Conservation (phyloP, 2,329 filamentous ascomycete genomes). For the Fusarium dlaminii region DNA sequence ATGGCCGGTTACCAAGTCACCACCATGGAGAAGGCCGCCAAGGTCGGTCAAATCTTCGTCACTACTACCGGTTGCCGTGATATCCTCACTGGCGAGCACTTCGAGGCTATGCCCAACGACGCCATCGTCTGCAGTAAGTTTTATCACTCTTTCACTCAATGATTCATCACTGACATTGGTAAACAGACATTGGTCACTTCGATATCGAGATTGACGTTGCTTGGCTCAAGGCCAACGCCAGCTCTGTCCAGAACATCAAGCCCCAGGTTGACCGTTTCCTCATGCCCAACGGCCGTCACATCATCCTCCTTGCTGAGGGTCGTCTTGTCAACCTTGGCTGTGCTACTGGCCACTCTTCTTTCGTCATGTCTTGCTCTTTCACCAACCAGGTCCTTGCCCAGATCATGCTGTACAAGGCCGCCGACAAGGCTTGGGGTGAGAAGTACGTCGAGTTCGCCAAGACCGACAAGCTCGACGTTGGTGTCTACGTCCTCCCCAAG, state of each 20-base stretch:
- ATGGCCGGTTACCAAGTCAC: slow-evolving; percentile 97
- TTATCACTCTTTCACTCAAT: background rate
- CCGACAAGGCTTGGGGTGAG: slow-evolving; percentile 85
- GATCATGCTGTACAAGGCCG: slow-evolving; percentile 96
- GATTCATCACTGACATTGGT: background rate
- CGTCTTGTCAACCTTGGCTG: slow-evolving; percentile 99
- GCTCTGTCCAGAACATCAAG: slow-evolving; percentile 98
- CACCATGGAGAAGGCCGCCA: slow-evolving; percentile 96
- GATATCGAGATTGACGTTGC: slow-evolving; percentile 99
- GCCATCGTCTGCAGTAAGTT: slow-evolving; percentile 94
- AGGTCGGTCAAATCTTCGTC: slow-evolving; percentile 95
- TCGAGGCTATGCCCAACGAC: slow-evolving; percentile 95
- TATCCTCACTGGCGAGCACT: slow-evolving; percentile 91
- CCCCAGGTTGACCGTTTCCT: slow-evolving; percentile 98
- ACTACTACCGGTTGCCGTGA: slow-evolving; percentile 99
- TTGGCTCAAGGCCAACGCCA: slow-evolving; percentile 97
- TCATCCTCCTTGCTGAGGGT: slow-evolving; percentile 98
- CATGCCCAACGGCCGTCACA: slow-evolving; percentile 92
- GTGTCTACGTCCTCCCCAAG: slow-evolving; percentile 96
- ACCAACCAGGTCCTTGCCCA: slow-evolving; percentile 99
- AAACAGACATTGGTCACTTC: slow-evolving; percentile 93
- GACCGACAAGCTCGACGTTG: slow-evolving; percentile 86
- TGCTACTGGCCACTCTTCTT: slow-evolving; percentile 98
- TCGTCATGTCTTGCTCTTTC: slow-evolving; percentile 99
- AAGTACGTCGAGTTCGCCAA: slow-evolving; percentile 98